These are phyloP conservation scores for Kazachstania psychrophila DNA, from an alignment of 805 yeast genomes.

Conservation along the genomic window DNA sequence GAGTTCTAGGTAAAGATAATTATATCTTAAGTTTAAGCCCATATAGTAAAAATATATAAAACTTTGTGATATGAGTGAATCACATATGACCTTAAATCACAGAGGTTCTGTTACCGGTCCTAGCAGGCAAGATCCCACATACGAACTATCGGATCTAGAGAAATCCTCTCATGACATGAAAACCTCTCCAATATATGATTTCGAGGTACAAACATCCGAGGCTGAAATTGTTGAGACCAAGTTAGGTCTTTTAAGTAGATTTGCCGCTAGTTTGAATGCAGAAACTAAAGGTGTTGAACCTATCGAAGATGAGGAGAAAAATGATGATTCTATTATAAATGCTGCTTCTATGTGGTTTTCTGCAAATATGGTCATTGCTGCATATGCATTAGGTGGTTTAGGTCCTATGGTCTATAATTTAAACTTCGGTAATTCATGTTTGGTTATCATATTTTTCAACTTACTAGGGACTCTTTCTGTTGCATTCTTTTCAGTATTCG, in stretches of 20 bases:
- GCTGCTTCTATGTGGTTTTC: conserved; percentile 88
- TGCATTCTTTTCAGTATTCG: conserved; percentile 74
- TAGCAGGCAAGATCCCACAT: conserved; percentile 2
- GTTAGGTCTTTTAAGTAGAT: conserved; percentile 14
- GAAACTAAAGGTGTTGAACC: conserved; percentile 74
- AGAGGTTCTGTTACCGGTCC: conserved; percentile 7
- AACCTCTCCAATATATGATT: conserved; percentile 2
- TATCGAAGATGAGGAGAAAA: conserved; percentile 68
- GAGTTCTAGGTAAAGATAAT: too few relatives aligned
- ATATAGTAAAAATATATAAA: too few relatives aligned
- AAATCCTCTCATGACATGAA: conserved; percentile 6
- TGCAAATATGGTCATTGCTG: conserved; percentile 80
- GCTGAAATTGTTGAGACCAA: conserved; percentile 10
- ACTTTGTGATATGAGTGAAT: neutral
- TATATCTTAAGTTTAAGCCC: too few relatives aligned
- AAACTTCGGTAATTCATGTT: conserved; percentile 26
- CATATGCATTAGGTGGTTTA: conserved; percentile 67
- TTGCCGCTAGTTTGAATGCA: conserved; percentile 29
- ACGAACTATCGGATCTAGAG: conserved; percentile 6
- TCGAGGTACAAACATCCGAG: conserved; percentile 6
- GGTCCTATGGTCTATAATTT: conserved; percentile 57
- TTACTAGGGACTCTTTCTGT: conserved; percentile 64
- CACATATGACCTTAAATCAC: conserved; percentile 7
- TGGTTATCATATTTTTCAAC: conserved; percentile 12
- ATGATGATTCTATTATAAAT: conserved; percentile 52